Conservation (phyloP, 148 eudicot species). For the Beta vulgaris region DNA sequence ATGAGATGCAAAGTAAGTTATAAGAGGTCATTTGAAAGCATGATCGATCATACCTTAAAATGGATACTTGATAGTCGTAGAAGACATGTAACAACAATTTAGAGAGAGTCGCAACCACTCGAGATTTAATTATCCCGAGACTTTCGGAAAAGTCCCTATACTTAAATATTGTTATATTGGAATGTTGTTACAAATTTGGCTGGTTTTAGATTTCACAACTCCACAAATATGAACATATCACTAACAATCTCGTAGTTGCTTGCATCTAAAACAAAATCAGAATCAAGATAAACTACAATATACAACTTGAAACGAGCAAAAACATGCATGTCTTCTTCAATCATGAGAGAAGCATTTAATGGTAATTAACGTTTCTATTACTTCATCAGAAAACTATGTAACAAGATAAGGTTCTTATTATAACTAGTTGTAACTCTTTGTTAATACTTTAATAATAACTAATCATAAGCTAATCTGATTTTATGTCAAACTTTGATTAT, state of each 20-base stretch:
- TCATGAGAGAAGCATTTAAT: slow-evolving; percentile 15
- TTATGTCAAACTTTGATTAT: not conserved
- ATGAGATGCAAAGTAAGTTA: too few relatives aligned
- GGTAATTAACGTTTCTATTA: slow-evolving; percentile 11
- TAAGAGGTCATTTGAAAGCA: too few relatives aligned
- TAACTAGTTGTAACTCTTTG: not conserved
- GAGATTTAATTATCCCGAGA: too few relatives aligned
- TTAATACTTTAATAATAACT: not conserved
- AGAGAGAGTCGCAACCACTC: too few relatives aligned
- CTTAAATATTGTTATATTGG: not conserved
- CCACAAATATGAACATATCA: not conserved
- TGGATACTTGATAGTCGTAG: too few relatives aligned
- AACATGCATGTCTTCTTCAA: not conserved
- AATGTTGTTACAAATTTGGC: not conserved
- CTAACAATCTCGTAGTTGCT: not conserved
- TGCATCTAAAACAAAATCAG: slow-evolving; percentile 10
- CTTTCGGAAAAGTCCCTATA: too few relatives aligned
- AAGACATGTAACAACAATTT: too few relatives aligned
- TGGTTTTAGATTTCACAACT: not conserved
- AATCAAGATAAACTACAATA: not conserved
- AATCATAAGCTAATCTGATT: not conserved
- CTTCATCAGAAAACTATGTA: slow-evolving; percentile 3
- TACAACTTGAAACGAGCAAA: not conserved
- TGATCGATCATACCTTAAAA: too few relatives aligned
- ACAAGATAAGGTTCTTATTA: slow-evolving; percentile 19